phyloP scores from a whole-genome alignment of 805 yeast genomes.

The Wickerhamia fluorescens region DNA sequence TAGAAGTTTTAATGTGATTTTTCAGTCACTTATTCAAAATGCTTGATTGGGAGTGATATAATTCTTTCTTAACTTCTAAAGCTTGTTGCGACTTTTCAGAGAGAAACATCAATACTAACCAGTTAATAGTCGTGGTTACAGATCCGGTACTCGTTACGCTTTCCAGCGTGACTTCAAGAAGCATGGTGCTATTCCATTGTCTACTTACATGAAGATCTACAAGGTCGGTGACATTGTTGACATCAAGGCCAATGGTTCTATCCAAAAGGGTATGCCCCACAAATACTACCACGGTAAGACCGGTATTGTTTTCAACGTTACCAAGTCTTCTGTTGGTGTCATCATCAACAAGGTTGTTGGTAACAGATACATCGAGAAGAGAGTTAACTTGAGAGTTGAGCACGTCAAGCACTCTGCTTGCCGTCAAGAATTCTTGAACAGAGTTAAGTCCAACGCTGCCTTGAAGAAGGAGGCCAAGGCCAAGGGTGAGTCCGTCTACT shows the following conservation, averaged over 20 bases:
- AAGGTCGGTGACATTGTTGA: conserved; percentile 99
- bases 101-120: too few species aligned
- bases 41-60: too few species aligned
- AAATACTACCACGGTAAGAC: conserved; percentile 99
- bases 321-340: conserved; percentile 98
- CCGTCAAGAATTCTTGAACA: conserved; percentile 97
- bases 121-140: conserved; percentile 79
- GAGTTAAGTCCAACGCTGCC: conserved; percentile 96
- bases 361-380: conserved; percentile 98
- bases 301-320: conserved; percentile 97
- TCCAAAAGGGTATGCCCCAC: conserved; percentile 99
- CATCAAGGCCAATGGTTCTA: conserved; percentile 98
- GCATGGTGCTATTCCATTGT: conserved; percentile 91
- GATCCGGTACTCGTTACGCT: conserved; percentile 99
- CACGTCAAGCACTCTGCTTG: conserved; percentile 99
- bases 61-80: too few species aligned
- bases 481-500: conserved; percentile 80
- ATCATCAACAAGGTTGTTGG: conserved; percentile 98
- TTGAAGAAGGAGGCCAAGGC: conserved; percentile 91
- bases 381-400: conserved; percentile 97
- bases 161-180: conserved; percentile 99
- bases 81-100: too few species aligned
- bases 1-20: too few species aligned
- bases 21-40: too few species aligned
- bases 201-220: conserved; percentile 96